These are phyloP conservation scores for Orychophragmus violaceus DNA, from an alignment of 345 rosid species.

Conservation along the genomic window DNA sequence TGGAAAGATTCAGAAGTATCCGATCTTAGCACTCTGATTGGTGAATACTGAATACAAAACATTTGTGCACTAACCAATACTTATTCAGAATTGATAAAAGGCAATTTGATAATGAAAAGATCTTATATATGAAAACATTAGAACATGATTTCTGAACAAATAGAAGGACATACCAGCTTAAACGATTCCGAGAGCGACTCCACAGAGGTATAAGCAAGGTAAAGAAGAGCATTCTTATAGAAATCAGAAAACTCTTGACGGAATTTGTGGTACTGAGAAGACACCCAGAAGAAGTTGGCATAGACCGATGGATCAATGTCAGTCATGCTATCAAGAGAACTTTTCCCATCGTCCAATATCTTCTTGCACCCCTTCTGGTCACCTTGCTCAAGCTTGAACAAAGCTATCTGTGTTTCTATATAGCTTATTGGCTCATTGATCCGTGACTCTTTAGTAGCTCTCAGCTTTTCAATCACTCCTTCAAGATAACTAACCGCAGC, in stretches of 20 bases:
- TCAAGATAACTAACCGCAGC: constrained; percentile 76
- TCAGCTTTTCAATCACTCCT: constrained; percentile 83
- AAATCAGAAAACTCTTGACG: constrained; percentile 36
- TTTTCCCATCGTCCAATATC: constrained; percentile 81
- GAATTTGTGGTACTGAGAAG: constrained; percentile 55
- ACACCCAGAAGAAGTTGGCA: constrained; percentile 87
- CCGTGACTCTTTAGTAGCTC: constrained; percentile 66
- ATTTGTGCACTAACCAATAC: too few species aligned
- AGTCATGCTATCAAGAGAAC: constrained; percentile 81
- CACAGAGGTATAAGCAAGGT: constrained; percentile 35
- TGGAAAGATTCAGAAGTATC: constrained; percentile 20
- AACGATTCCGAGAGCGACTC: constrained; percentile 35
- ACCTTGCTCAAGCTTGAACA: constrained; percentile 80
- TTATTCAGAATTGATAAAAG: too few species aligned
- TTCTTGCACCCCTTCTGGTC: constrained; percentile 82
- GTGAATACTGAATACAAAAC: too few species aligned
- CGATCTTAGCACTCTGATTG: background rate
- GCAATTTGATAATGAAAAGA: too few species aligned
- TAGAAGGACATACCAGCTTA: constrained; percentile 23
- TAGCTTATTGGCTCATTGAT: constrained; percentile 83
- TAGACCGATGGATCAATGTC: constrained; percentile 97
- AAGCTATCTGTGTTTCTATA: constrained; percentile 78
- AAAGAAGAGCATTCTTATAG: constrained; percentile 33
- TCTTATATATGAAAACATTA: too few species aligned
- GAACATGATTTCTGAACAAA: background rate